Percentiles rank a stretch among this genome's conserved stretches.
Conservation (phyloP, 2,329 filamentous ascomycete species). For the Cephalotrichum gorgonifer region DNA sequence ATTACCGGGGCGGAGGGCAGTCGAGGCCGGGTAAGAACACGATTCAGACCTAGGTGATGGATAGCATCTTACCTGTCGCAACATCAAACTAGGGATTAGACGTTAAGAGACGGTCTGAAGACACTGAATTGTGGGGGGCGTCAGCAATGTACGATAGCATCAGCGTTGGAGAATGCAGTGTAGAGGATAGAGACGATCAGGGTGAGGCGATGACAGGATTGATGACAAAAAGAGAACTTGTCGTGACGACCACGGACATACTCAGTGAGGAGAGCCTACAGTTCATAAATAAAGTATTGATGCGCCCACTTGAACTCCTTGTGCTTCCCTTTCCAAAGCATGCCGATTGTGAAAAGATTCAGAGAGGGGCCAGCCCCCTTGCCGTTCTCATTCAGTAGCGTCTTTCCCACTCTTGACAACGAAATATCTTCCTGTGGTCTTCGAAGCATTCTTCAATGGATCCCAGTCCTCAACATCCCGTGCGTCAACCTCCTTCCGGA, state of each 20-base stretch:
- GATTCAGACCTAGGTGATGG: slow-evolving; percentile 6
- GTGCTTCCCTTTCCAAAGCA: background rate
- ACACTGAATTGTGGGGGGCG: background rate
- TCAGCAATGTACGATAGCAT: slow-evolving; percentile 3
- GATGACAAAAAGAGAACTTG: background rate
- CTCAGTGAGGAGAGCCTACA: background rate
- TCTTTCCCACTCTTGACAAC: slow-evolving; percentile 52
- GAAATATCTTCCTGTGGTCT: slow-evolving; percentile 63
- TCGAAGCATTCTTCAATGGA: slow-evolving; percentile 54
- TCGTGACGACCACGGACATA: background rate
- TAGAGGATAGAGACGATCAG: background rate
- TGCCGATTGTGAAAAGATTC: background rate
- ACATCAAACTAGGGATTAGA: slow-evolving; percentile 7
- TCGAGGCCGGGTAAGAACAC: slow-evolving; percentile 4
- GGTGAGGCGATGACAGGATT: background rate
- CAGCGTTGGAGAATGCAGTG: background rate
- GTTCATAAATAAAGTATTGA: background rate
- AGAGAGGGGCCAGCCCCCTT: background rate
- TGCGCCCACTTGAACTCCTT: background rate
- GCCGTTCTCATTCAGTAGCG: slow-evolving; percentile 9
- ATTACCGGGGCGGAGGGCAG: background rate
- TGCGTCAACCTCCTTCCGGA: slow-evolving; percentile 23
- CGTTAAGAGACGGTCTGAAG: slow-evolving; percentile 1
- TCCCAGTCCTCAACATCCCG: slow-evolving; percentile 56
- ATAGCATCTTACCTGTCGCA: slow-evolving; percentile 7